phyloP scores from a whole-genome alignment of 768 basidiomycete species.

The Auriculariales sp. region DNA sequence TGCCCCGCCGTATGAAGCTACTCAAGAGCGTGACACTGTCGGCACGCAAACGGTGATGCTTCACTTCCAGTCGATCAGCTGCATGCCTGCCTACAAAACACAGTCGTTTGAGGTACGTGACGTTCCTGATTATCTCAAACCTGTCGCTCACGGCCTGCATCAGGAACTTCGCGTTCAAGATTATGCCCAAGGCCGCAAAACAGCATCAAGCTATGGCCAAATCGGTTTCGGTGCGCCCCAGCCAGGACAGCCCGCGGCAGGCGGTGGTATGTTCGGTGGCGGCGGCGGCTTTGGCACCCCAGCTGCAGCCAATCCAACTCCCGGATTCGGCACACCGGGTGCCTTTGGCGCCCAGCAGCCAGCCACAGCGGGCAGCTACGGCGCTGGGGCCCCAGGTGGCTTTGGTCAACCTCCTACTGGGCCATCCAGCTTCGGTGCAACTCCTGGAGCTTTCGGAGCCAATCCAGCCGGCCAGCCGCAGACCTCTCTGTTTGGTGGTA shows the following conservation, averaged over 20 bases:
- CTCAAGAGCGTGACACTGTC: conserved; percentile 50
- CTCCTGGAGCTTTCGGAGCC: no score
- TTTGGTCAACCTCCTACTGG: conserved; percentile 34
- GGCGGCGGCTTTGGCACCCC: conserved; percentile 16
- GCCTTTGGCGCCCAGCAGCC: conserved; percentile 16
- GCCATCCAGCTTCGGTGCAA: no score
- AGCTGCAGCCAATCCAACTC: conserved; percentile 8
- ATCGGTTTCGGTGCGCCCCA: conserved; percentile 15
- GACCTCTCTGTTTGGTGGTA: no score
- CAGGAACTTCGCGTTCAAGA: conserved; percentile 70
- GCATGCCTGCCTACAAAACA: conserved; percentile 64
- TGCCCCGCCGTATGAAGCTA: conserved; percentile 45
- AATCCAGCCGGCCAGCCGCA: conserved; percentile 26
- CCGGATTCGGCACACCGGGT: conserved; percentile 7
- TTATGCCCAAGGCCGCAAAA: conserved; percentile 60
- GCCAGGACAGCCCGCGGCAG: conserved; percentile 7
- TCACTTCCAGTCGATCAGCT: conserved; percentile 72
- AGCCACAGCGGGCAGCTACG: conserved; percentile 21
- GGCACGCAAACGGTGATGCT: conserved; percentile 27
- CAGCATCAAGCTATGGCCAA: conserved; percentile 48
- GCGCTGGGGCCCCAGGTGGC: conserved; percentile 15
- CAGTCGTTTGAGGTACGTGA: conserved; percentile 58
- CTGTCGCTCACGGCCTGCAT: conserved; percentile 12
- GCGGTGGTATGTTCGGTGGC: conserved; percentile 10
- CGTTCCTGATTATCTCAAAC: conserved; percentile 8